Conservation (phyloP, 78 protist genomes). For the Dictyostelium intermedium region DNA sequence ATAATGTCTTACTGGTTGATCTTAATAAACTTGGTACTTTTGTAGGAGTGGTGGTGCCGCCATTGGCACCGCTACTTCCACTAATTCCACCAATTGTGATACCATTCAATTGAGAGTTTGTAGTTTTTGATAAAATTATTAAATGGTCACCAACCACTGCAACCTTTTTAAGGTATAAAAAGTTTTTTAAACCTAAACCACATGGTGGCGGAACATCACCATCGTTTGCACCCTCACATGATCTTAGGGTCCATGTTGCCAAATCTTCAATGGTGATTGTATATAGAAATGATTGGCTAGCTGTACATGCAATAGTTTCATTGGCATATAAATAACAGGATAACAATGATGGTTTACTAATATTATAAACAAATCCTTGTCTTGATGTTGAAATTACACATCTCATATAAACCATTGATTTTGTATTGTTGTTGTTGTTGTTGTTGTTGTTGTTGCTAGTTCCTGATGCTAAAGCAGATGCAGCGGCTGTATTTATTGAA, state of each 20-base stretch:
- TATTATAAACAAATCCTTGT: slow-evolving; percentile 52
- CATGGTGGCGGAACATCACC: slow-evolving; percentile 44
- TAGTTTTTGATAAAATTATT: slow-evolving; percentile 29
- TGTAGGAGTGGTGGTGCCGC: background rate
- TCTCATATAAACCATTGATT: slow-evolving; percentile 4
- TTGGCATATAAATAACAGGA: slow-evolving; percentile 50
- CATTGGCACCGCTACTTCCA: background rate
- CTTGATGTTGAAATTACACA: slow-evolving; percentile 43
- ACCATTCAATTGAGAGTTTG: background rate
- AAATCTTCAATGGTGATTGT: slow-evolving; percentile 38
- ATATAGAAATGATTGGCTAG: slow-evolving; percentile 54
- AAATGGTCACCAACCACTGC: slow-evolving; percentile 68
- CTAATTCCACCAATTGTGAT: background rate
- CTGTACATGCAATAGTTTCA: slow-evolving; percentile 46
- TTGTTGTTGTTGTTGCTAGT: background rate
- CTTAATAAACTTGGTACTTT: slow-evolving; percentile 4
- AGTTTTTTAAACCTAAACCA: slow-evolving; percentile 25
- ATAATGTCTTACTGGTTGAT: slow-evolving; percentile 27
- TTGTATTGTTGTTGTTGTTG: background rate
- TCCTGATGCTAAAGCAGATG: background rate
- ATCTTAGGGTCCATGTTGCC: slow-evolving; percentile 68
- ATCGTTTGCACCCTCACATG: slow-evolving; percentile 71
- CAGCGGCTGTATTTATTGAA: background rate
- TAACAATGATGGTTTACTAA: slow-evolving; percentile 31
- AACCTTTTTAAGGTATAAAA: background rate